phyloP scores from a whole-genome alignment of 2,329 filamentous ascomycete genomes.

The Didymella glomerata region DNA sequence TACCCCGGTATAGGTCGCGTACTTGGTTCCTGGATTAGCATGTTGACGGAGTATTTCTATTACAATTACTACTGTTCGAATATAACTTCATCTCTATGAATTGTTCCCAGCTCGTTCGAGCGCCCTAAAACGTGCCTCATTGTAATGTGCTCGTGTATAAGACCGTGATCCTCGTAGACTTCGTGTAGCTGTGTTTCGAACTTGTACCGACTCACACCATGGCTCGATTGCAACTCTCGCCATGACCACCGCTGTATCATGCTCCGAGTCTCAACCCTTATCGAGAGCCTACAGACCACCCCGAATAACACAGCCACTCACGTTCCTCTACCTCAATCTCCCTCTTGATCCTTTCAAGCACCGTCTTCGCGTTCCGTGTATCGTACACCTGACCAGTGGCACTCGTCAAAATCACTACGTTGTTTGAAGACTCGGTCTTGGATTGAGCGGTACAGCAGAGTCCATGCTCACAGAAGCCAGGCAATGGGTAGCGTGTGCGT shows the following conservation, averaged over 20 bases:
- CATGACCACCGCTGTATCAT: too few species aligned
- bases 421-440: not conserved
- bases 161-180: too few species aligned
- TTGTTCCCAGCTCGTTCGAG: too few species aligned
- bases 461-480: not conserved
- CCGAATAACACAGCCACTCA: not conserved
- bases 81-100: too few species aligned
- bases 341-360: not conserved
- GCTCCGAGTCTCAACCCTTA: not conserved
- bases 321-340: too few species aligned
- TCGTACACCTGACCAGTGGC: not conserved
- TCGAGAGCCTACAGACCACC: not conserved
- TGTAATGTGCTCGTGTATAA: too few species aligned
- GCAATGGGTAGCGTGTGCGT: not conserved
- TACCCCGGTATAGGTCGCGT: conserved; percentile 18
- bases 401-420: not conserved
- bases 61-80: not conserved
- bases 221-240: too few species aligned
- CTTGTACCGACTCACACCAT: too few species aligned
- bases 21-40: conserved; percentile 8
- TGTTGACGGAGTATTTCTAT: conserved; percentile 5
- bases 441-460: not conserved
- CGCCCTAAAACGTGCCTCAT: too few species aligned
- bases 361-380: not conserved
- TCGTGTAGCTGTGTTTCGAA: too few species aligned